These are phyloP conservation scores for Fusarium xyrophilum DNA, from an alignment of 2,329 filamentous ascomycete species.

Conservation along the genomic window DNA sequence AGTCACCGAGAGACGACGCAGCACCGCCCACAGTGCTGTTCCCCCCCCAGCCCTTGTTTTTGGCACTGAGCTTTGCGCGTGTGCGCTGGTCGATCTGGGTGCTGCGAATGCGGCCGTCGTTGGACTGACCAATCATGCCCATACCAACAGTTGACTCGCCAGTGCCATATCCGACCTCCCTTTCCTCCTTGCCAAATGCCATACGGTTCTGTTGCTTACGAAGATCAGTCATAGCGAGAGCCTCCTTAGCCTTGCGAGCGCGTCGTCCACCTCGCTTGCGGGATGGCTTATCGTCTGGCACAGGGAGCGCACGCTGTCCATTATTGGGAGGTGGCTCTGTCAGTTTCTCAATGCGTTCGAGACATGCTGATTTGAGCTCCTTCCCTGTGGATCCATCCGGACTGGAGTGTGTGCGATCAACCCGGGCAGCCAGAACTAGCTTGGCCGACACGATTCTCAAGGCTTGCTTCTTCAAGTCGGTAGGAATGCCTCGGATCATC, in stretches of 20 bases:
- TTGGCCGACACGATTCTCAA: slow-evolving; percentile 96
- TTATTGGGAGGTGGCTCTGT: slow-evolving; percentile 92
- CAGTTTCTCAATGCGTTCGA: slow-evolving; percentile 88
- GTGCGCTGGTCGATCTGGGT: slow-evolving; percentile 93
- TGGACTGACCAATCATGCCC: slow-evolving; percentile 91
- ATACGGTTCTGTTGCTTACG: slow-evolving; percentile 96
- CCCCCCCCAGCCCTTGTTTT: slow-evolving; percentile 93
- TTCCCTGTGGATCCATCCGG: slow-evolving; percentile 84
- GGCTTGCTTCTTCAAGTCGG: slow-evolving; percentile 87
- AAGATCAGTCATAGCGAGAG: slow-evolving; percentile 94
- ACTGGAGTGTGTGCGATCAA: slow-evolving; percentile 83
- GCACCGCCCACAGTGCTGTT: slow-evolving; percentile 69
- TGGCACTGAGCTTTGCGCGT: slow-evolving; percentile 89
- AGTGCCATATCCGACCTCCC: slow-evolving; percentile 87
- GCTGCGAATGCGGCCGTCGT: slow-evolving; percentile 87
- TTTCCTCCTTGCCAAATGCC: slow-evolving; percentile 94
- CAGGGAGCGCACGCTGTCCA: slow-evolving; percentile 83
- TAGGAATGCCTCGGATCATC: slow-evolving; percentile 83
- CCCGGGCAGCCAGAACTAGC: slow-evolving; percentile 88
- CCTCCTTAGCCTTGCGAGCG: slow-evolving; percentile 94
- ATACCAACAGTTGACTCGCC: slow-evolving; percentile 86
- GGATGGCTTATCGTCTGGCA: slow-evolving; percentile 93
- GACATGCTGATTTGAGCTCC: slow-evolving; percentile 79
- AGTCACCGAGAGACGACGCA: slow-evolving; percentile 82
- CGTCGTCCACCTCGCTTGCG: slow-evolving; percentile 90